Base-by-base conservation (phyloP, 768 basidiomycete species). In the Tulasnella sp. region DNA sequence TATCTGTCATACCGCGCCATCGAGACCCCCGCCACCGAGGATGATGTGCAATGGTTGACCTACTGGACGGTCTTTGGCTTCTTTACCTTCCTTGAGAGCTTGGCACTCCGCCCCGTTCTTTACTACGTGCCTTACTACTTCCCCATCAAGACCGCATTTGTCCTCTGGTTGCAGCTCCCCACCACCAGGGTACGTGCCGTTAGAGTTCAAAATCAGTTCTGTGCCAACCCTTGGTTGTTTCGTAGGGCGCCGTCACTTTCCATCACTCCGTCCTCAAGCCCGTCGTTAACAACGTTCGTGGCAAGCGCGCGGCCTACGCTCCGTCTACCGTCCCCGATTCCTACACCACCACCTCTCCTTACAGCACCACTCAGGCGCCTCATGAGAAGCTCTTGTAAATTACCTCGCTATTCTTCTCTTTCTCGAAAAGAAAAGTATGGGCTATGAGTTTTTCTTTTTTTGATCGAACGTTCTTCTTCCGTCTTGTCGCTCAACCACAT, bases 51-150 rank as follows among this genome's bases (percentile, higher is more conserved):
- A 74, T 97, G 93, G 93, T 79, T 97, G 68, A 95, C 94, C 2
- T 98, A 98, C 78, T 98, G 95, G 95, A 79, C 89, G 69, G 80
- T 95, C 56, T 94, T 96, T 66, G 92, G 91, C 56, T 86, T 84
- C 73, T 85, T 96, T 80, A 95, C 86, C 77, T 89, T 96, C 74
- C 67, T 88, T 62, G 95, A 97, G 75, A 85, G 81, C 68, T 79
- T 95, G 66, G 89, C 88, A 54, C 77, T 89, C 64, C 81, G 86
- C 53, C 61, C 87, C 62, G 80, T 96, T 62, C 83, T 97, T 65
- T 91, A 94, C 77, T 98, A 93, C 69, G 68, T 93, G 66, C 89
- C 93, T 45, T 92, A 91, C 87, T 97, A 95, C 72, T 96, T 85
- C 70, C 84, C 87, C 47, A 80, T 91, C 80, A 97, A 96, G 85